These are phyloP conservation scores for Populus alba DNA, from an alignment of 345 rosid species.

Conservation along the genomic window DNA sequence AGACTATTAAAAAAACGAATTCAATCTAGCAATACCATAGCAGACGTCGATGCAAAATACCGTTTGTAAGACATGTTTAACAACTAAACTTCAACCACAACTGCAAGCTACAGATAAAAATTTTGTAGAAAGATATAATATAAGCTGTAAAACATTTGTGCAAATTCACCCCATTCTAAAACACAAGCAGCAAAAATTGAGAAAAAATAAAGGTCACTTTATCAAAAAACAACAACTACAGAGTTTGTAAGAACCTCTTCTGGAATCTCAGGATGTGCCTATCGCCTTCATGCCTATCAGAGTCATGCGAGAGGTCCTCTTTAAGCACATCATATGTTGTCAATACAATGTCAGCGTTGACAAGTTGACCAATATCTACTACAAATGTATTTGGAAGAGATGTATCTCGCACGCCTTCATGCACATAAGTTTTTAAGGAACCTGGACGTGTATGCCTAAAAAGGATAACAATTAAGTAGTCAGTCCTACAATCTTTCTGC, in stretches of 20 bases:
- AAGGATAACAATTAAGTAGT: no score
- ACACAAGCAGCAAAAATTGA: background rate
- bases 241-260: conserved; percentile 62
- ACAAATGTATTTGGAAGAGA: conserved; percentile 54
- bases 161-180: background rate
- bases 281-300: conserved; percentile 92
- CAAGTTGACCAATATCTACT: conserved; percentile 59
- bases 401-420: conserved; percentile 11
- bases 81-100: no score
- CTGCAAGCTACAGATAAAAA: no score
- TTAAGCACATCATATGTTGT: conserved; percentile 95
- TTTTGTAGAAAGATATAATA: no score
- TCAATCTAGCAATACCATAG: no score
- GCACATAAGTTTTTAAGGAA: no score
- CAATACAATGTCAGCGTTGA: conserved; percentile 71
- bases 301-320: conserved; percentile 92
- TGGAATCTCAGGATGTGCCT: conserved; percentile 81
- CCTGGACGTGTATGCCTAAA: no score
- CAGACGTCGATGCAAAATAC: no score
- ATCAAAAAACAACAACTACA: conserved; percentile 14
- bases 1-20: no score
- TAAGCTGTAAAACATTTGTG: no score
- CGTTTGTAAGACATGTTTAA: no score
- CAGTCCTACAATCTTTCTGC: no score
- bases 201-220: background rate